Evolutionary conservation across 495 filamentous ascomycete genomes (phyloP).

Genomic region (Aspergillus ostianus): DNA sequence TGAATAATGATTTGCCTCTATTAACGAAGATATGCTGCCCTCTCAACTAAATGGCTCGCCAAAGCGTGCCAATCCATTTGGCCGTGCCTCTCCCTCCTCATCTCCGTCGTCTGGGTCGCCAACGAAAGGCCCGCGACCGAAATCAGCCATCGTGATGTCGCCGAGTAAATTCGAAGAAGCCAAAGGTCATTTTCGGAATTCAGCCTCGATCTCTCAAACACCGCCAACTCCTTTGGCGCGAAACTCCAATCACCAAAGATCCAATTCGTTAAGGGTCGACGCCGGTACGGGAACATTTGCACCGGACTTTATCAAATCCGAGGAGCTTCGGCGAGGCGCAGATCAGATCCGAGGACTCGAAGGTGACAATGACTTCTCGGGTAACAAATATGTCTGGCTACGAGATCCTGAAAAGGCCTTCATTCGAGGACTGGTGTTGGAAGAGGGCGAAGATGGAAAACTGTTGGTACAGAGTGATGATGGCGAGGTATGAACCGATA

Average conservation of each 20-base stretch:
- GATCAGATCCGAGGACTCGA: conserved; percentile 77
- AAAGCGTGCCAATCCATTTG: conserved; percentile 77
- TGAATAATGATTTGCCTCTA: conserved; percentile 38
- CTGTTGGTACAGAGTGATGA: conserved; percentile 91
- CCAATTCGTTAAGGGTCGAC: conserved; percentile 59
- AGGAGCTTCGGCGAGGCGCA: conserved; percentile 62
- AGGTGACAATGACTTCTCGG: conserved; percentile 96
- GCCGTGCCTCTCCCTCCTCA: conserved; percentile 58
- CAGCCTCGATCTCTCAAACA: conserved; percentile 50
- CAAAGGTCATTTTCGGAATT: conserved; percentile 54
- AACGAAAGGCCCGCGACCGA: conserved; percentile 55
- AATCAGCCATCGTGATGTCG: conserved; percentile 67
- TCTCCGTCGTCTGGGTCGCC: conserved; percentile 56
- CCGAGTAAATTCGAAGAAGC: conserved; percentile 40
- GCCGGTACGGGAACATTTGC: conserved; percentile 78
- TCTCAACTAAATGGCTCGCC: conserved; percentile 47
- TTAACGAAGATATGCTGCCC: conserved; percentile 39
- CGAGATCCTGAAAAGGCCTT: conserved; percentile 84
- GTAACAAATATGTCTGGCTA: conserved; percentile 98
- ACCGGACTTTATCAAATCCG: conserved; percentile 88
- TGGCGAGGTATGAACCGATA: conserved; percentile 65
- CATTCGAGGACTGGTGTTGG: conserved; percentile 84
- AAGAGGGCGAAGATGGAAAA: conserved; percentile 65
- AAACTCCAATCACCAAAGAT: conserved; percentile 44
- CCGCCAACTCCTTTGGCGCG: conserved; percentile 28